Evolutionary conservation across 2,329 filamentous ascomycete species (phyloP).

Genomic region (Pyrenophora seminiperda): DNA sequence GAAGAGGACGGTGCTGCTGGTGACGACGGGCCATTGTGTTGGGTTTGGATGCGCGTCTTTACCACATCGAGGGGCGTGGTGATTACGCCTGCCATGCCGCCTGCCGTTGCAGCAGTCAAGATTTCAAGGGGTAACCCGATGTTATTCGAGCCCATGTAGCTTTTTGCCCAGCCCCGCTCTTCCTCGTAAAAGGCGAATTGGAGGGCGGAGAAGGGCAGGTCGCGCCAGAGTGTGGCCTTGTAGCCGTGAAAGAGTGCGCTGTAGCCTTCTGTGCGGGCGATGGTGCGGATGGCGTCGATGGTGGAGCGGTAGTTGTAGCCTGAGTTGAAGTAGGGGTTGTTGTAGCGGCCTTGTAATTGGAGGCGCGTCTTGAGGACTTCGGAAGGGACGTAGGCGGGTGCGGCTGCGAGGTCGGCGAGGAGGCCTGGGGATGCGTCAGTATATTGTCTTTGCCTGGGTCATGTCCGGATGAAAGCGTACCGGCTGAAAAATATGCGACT

Average conservation of each 20-base stretch:
- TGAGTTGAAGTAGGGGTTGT: conserved; percentile 91
- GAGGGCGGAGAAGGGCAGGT: conserved; percentile 92
- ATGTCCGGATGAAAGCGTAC: conserved; percentile 53
- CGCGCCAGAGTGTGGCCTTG: conserved; percentile 91
- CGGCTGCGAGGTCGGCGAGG: conserved; percentile 87
- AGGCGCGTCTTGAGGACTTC: conserved; percentile 97
- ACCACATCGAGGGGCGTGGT: conserved; percentile 97
- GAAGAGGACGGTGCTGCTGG: conserved; percentile 15
- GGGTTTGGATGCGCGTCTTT: conserved; percentile 94
- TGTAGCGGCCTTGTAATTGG: conserved; percentile 91
- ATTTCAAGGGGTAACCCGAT: conserved; percentile 87
- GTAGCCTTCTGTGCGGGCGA: conserved; percentile 80
- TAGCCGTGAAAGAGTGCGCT: conserved; percentile 94
- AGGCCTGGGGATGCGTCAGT: conserved; percentile 65
- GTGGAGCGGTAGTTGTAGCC: conserved; percentile 96
- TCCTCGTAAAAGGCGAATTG: conserved; percentile 99
- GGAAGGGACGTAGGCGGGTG: conserved; percentile 91
- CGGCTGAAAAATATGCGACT: conserved; percentile 82
- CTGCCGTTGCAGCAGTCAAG: conserved; percentile 84
- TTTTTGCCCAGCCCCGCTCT: conserved; percentile 79
- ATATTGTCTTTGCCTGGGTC: background rate
- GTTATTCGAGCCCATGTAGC: conserved; percentile 78
- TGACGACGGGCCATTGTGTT: conserved; percentile 63
- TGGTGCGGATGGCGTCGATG: conserved; percentile 81
- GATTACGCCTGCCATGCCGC: conserved; percentile 89